Evolutionary conservation across 1,284 basidiomycete species (phyloP), one percentile per base, ranked within the genome.

Genomic region (Marasmius sp.): DNA sequence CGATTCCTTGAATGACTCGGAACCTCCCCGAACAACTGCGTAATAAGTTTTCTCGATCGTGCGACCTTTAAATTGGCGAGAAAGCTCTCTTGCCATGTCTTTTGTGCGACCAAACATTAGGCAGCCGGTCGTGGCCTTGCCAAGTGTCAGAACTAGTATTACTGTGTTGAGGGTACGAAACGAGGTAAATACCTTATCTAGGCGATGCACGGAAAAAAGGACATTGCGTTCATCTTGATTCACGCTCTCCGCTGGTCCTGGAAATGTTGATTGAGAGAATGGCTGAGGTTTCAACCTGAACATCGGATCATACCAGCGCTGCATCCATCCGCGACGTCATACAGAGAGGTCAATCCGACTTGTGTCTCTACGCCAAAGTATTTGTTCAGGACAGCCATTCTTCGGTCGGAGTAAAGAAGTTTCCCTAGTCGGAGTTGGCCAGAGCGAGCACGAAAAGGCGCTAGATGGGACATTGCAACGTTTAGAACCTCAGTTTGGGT

Each of bases 71-170:
- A 92, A 85, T 67, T 90, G 88, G 12, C 73, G 75, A 0, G 82
- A 81, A 2, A 91, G 66, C 16, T 83, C 76, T 47, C 77, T 78
- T 0, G 86, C 84, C n/a, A 74, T 62, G 4, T 68, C 56, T 5
- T 72, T 59, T 36, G 79, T 81, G 18, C 81, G 78, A 6, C 86
- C 86, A 9, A 91, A 74, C 12, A 87, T 64, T 7, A 91, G 73
- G 34, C 79, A 80, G 5, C 89, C 89, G 0, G 89, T 91, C 0
- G 89, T 91, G 7, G 76, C 72, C 89, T 91, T 53, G 1, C 11
- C 36, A 49, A 53, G 63, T 18, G 62, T 43, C 60, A 37, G 22
- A 27, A 11, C 3, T 20, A 22, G 37, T 47, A 53, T 51, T 11
- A 43, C 36, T 59, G 45, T 34, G 22, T 14, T 33, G 8, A 20